Evolutionary conservation across 306 rosid species (phyloP).

Genomic region (Quercus wislizeni): DNA sequence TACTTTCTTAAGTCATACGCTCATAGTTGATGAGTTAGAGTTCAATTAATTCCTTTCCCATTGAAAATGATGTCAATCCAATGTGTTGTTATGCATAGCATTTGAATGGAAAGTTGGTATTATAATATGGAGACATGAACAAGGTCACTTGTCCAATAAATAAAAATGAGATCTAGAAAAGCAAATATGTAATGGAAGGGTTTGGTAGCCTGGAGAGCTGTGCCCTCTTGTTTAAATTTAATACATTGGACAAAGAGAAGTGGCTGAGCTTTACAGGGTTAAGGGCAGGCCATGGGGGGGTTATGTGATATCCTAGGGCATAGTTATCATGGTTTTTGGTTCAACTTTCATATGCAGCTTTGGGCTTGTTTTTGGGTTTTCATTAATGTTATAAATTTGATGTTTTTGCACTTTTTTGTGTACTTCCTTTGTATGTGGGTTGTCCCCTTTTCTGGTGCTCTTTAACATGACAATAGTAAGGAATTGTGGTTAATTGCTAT

Average conservation of each 20-base stretch:
- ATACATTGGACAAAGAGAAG: background rate
- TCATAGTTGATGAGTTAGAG: too few relatives aligned
- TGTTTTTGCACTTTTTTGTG: background rate
- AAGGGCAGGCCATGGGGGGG: background rate
- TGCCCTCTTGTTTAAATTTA: background rate
- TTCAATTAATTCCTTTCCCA: background rate
- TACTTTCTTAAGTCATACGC: too few relatives aligned
- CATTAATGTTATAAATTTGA: background rate
- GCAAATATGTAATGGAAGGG: background rate
- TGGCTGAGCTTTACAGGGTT: background rate
- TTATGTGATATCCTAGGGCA: background rate
- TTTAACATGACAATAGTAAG: background rate
- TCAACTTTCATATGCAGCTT: background rate
- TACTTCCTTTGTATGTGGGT: background rate
- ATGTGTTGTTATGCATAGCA: background rate
- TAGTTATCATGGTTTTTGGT: background rate
- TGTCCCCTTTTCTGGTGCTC: background rate
- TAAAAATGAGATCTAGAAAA: too few relatives aligned
- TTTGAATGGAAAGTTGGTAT: background rate
- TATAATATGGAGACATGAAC: background rate
- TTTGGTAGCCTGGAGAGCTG: background rate
- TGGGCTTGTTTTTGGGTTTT: background rate
- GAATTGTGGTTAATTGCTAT: background rate
- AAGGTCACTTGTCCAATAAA: too few relatives aligned
- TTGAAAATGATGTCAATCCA: background rate